Conservation (phyloP, 192 early-diverging fungal species). For the Coemansia sp. region DNA sequence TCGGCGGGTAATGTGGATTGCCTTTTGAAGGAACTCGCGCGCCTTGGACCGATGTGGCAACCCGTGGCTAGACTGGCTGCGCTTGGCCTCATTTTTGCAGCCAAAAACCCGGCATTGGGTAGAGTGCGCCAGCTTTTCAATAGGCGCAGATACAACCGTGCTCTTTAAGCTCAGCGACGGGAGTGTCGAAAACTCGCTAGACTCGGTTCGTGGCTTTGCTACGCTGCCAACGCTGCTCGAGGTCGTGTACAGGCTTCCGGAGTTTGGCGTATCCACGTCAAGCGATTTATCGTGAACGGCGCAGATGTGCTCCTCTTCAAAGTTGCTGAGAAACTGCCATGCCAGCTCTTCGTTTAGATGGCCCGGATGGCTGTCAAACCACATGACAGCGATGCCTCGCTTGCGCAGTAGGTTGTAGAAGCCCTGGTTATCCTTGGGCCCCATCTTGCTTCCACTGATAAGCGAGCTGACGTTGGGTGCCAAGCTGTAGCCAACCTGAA, state of each 20-base stretch:
- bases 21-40: constrained; percentile 25
- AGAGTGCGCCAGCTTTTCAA: neutral
- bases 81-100: neutral
- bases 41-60: constrained; percentile 11
- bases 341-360: constrained; percentile 18
- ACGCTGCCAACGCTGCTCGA: neutral
- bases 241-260: neutral
- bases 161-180: neutral
- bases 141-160: neutral
- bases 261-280: neutral
- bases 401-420: constrained; percentile 30
- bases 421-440: constrained; percentile 16
- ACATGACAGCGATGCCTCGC: constrained; percentile 41
- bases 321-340: constrained; percentile 36
- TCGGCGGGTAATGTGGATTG: constrained; percentile 13
- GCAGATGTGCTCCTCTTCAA: neutral
- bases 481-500: constrained; percentile 41
- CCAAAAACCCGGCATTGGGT: too few species aligned
- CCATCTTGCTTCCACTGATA: constrained; percentile 28
- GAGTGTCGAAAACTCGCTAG: neutral
- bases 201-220: neutral
- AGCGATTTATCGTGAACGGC: neutral
- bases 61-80: neutral
- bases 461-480: constrained; percentile 51
- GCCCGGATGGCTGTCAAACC: constrained; percentile 40